Evolutionary conservation across 192 early-diverging fungal species (phyloP), one percentile per base, ranked within the genome.

Genomic region (Backusella luteola): DNA sequence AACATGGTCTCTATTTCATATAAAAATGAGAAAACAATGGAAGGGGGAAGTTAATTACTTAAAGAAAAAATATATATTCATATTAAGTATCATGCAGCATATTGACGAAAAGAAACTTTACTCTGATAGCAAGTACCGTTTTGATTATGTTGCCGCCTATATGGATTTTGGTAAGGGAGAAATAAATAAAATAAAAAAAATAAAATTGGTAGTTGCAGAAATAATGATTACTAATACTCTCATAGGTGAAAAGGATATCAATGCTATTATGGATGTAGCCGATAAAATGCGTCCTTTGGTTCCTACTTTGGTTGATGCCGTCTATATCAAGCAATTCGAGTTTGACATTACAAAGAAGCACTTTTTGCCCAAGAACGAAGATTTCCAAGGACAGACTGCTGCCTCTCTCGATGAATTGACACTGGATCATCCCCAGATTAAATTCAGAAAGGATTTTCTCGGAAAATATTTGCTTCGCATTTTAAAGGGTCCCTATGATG

Each of bases 361-460:
- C 73, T 94, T 95, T 81, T 75, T 88, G 26, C 86, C 88, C 69
- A 85, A 87, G 66, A 90, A 90, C 32, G 91, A 93, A 32, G 93
- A 91, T 0, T 89, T 90, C 39, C 72, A 84, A 12, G 83, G 85
- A 46, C 34, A 69, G 5, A 73, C 81, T 1, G 78, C 77, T 52
- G 73, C 80, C 21, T 68, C 87, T 21, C 66, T 84, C 3, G 49
- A 84, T 23, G 73, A 84, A 6, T 84, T 95, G 7, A 74, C 78
- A 21, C 80, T 89, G 72, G 77, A 87, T 8, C 85, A 88, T 44
- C 91, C 90, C 12, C 90, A 91, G 35, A 92, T 94, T 79, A 91
- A 89, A 70, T 95, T 95, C 85, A 84, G 94, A 68, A 95, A 94
- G 74, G 87, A 90, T 63, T 90, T 91, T 82, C 77, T 94, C 71